phyloP scores from a whole-genome alignment of 2,329 filamentous ascomycete genomes.

The Chaetomiaceae sp. region DNA sequence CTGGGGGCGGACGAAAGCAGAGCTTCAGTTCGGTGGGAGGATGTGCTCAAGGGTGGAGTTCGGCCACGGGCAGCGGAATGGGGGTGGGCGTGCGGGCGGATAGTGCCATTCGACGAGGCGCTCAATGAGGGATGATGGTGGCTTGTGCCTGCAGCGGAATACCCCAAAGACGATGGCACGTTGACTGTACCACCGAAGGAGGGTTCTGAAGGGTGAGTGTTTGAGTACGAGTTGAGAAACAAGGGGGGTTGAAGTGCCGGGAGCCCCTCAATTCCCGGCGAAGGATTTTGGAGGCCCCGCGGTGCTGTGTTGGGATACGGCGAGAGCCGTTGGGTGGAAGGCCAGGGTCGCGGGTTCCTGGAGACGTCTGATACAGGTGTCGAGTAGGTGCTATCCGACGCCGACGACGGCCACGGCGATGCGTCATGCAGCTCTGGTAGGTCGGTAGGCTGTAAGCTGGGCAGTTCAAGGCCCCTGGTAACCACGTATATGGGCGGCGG shows the following conservation, averaged over 20 bases:
- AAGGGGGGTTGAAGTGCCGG: constrained; percentile 26
- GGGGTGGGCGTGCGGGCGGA: constrained; percentile 17
- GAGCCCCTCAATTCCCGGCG: constrained; percentile 28
- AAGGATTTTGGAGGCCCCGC: constrained; percentile 17
- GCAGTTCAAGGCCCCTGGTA: constrained; percentile 28
- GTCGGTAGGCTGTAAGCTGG: constrained; percentile 33
- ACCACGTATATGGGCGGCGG: constrained; percentile 27
- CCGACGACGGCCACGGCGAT: constrained; percentile 42
- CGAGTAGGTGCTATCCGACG: constrained; percentile 46
- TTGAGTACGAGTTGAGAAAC: constrained; percentile 30
- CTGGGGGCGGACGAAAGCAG: constrained; percentile 44
- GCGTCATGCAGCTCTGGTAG: constrained; percentile 33
- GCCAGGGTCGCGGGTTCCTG: constrained; percentile 26
- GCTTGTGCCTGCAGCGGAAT: constrained; percentile 24
- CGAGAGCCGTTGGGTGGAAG: constrained; percentile 27
- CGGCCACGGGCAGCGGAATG: constrained; percentile 46
- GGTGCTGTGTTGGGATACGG: constrained; percentile 24
- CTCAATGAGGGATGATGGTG: constrained; percentile 10
- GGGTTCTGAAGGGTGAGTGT: constrained; percentile 26
- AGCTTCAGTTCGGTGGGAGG: constrained; percentile 44
- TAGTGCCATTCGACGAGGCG: constrained; percentile 5
- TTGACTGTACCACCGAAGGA: constrained; percentile 36
- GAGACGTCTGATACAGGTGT: constrained; percentile 40
- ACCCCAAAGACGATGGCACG: constrained; percentile 20
- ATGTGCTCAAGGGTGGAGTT: constrained; percentile 42